Base-by-base conservation (phyloP, 331 rosid species). In the Stylosanthes scabra region DNA sequence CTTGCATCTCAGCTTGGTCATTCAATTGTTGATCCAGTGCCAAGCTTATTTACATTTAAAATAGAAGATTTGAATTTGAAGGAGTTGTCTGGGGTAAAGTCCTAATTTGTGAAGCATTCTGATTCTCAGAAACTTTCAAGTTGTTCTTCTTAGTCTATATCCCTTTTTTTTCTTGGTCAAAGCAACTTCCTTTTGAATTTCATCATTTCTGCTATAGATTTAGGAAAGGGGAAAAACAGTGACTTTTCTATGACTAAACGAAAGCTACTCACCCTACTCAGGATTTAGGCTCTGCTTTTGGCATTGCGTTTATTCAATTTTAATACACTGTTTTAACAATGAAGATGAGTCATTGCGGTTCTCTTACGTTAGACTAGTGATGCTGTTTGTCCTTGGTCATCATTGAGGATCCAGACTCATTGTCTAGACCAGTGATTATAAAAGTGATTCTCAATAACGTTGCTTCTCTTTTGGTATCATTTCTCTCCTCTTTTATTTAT, bases 1-100 rank as follows among this genome's bases (percentile, higher is more conserved):
- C 95, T 94, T 69, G 95, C 96, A 67, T 80, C 89, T 73, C 97
- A 94, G 80, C 97, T 94, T 74, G 97, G 96, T 52, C 98, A 94
- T 87, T 89, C 96, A 25, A 83, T 88, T 66, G 87, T 91, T 16
- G 97, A 94, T 78, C 95, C 98, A n/a, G 88, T 89, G 46, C 97
- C 97, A 2, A 94, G 98, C 83, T 78, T 94, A 78, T 91, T 94
- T 82, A 91, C 98, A 27, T 88, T 94, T 86, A 94, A 94, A 90
- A 84, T 87, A 51, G 87, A 79, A 34, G 98, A 94, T 85, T 78
- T 84, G 55, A 83, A 42, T 71, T 73, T 94, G 80, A 74, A 83
- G 59, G 93, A 86, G 81, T 73, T 94, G 78, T 85, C 98, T 42
- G 98, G 98, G 84, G 97, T 93, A 76, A 85, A 77, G 65, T 68